A percentile compares a stretch with the other conserved stretches of the same genome.
Conservation (phyloP, 179 eudicot genomes). For the Gypsophila paniculata region DNA sequence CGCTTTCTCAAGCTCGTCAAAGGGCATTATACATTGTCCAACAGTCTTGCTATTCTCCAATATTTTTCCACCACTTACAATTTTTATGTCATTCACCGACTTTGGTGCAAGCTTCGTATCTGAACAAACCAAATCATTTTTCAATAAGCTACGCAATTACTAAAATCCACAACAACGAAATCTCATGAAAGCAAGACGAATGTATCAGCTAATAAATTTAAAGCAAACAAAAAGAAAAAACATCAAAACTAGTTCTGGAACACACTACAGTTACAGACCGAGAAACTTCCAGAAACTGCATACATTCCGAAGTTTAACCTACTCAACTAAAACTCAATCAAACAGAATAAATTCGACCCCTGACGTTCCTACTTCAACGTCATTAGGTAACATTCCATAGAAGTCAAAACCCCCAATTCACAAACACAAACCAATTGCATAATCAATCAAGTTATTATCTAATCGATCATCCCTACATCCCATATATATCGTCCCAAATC, state of each 20-base stretch:
- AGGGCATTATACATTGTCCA: conserved; percentile 68
- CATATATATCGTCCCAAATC: not conserved
- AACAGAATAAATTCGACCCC: not conserved
- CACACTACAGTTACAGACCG: not conserved
- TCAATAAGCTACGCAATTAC: not conserved
- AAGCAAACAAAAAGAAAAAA: not conserved
- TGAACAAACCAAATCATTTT: conserved; percentile 14
- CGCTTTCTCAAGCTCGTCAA: conserved; percentile 61
- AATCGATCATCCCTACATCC: not conserved
- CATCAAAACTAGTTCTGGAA: not conserved
- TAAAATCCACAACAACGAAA: not conserved
- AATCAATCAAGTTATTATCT: not conserved
- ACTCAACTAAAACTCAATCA: not conserved
- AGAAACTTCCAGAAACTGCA: not conserved
- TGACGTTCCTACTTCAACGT: not conserved
- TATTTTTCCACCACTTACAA: conserved; percentile 73
- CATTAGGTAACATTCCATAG: not conserved
- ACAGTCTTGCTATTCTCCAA: conserved; percentile 80
- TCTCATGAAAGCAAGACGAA: not conserved
- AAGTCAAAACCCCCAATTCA: not conserved
- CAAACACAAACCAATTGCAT: not conserved
- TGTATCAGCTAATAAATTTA: not conserved
- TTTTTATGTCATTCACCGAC: conserved; percentile 64
- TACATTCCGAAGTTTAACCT: too few species aligned
- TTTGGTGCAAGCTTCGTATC: conserved; percentile 71